Conservation (phyloP, 2,329 filamentous ascomycete genomes). For the Xylaria sp. region DNA sequence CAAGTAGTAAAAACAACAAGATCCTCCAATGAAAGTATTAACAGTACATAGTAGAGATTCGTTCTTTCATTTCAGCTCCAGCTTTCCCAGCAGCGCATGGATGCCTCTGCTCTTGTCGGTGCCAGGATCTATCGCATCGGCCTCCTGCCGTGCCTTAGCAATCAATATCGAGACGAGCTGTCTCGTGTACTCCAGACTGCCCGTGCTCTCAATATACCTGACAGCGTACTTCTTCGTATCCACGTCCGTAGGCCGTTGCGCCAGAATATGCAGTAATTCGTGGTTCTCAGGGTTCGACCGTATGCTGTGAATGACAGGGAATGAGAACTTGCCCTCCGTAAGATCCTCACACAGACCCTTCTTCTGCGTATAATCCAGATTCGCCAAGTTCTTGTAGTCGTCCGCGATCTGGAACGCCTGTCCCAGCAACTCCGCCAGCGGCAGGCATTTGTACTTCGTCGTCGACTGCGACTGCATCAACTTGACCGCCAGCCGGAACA, state of each 20-base stretch:
- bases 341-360: conserved; percentile 95
- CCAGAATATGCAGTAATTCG: conserved; percentile 85
- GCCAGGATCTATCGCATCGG: conserved; percentile 59
- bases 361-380: conserved; percentile 71
- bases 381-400: conserved; percentile 86
- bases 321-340: conserved; percentile 95
- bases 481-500: conserved; percentile 79
- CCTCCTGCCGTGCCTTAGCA: conserved; percentile 57
- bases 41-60: neutral
- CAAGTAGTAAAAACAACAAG: neutral
- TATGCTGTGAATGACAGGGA: conserved; percentile 92
- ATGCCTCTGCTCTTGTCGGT: conserved; percentile 52
- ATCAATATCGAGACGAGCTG: conserved; percentile 60
- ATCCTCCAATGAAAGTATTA: neutral
- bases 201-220: conserved; percentile 84
- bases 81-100: conserved; percentile 62
- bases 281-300: conserved; percentile 67
- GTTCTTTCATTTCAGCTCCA: conserved; percentile 39
- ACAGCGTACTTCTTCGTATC: conserved; percentile 91
- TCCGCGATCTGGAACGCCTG: conserved; percentile 87
- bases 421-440: conserved; percentile 78
- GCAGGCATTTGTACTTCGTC: conserved; percentile 60
- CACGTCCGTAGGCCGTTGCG: conserved; percentile 79
- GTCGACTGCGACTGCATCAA: conserved; percentile 75
- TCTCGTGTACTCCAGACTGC: conserved; percentile 82